Conservation (phyloP, 1,284 basidiomycete species). For the Trametes polyzona region DNA sequence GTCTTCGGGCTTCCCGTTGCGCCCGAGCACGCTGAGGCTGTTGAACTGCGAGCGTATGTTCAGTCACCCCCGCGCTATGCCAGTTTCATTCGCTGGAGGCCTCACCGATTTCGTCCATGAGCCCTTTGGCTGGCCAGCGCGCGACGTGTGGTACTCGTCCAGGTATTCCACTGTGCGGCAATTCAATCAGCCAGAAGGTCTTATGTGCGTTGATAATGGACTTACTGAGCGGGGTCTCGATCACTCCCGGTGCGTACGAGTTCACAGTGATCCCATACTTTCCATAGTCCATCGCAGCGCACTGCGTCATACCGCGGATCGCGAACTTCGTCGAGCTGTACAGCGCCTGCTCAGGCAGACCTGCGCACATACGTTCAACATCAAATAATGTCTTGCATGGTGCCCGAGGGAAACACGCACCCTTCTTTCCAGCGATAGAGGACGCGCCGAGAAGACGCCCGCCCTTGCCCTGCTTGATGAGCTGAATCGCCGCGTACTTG, state of each 20-base stretch:
- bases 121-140: slow-evolving; percentile 43
- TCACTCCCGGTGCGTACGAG: slow-evolving; percentile 27
- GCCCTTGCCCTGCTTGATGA: slow-evolving; percentile 39
- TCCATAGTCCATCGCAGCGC: slow-evolving; percentile 28
- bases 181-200: neutral
- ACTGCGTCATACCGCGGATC: slow-evolving; percentile 29
- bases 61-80: no score
- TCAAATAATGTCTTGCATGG: neutral
- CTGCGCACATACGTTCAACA: neutral
- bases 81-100: no score
- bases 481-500: slow-evolving; percentile 38
- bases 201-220: neutral
- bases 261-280: slow-evolving; percentile 31
- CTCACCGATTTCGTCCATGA: slow-evolving; percentile 50
- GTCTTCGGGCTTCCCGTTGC: slow-evolving; percentile 36
- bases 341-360: slow-evolving; percentile 16
- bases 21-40: slow-evolving; percentile 19
- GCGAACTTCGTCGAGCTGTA: slow-evolving; percentile 32
- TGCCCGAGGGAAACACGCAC: neutral
- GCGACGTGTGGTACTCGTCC: slow-evolving; percentile 21
- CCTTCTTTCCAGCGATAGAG: slow-evolving; percentile 25
- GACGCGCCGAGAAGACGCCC: slow-evolving; percentile 37
- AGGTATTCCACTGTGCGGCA: slow-evolving; percentile 11
- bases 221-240: slow-evolving; percentile 28
- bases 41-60: neutral